A percentile compares a stretch with the other conserved stretches of the same genome.
Conservation (phyloP, 306 rosid genomes). For the Cicer pinnatifidum region DNA sequence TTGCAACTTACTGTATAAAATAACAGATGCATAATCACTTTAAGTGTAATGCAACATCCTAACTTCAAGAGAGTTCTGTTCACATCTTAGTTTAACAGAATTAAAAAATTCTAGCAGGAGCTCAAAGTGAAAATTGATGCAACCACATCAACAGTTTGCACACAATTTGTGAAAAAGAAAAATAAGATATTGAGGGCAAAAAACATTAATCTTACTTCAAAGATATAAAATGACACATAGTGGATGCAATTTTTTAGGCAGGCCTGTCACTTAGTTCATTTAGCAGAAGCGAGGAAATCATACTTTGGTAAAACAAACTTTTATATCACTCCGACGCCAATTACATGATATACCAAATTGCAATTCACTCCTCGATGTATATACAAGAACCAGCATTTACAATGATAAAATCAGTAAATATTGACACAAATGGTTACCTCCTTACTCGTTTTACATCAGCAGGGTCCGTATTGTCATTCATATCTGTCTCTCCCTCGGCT, state of each 20-base stretch:
- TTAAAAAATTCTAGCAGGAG: not conserved
- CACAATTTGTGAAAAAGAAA: not conserved
- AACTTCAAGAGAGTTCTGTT: conserved; percentile 26
- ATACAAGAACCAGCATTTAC: conserved; percentile 4
- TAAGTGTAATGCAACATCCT: not conserved
- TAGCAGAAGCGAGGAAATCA: conserved; percentile 28
- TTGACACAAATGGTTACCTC: conserved; percentile 65
- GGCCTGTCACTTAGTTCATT: conserved; percentile 31
- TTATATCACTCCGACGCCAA: conserved; percentile 13
- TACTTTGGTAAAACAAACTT: conserved; percentile 31
- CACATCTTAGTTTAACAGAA: conserved; percentile 19
- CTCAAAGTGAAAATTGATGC: conserved; percentile 33
- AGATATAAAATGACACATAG: conserved; percentile 17
- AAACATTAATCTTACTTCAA: conserved; percentile 22
- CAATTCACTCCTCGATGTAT: not conserved
- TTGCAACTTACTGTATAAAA: conserved; percentile 5
- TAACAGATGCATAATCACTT: conserved; percentile 25
- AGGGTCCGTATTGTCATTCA: conserved; percentile 65
- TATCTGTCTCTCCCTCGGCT: conserved; percentile 75
- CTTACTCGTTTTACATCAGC: conserved; percentile 86
- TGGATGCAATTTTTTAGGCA: conserved; percentile 30
- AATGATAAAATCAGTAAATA: conserved; percentile 33
- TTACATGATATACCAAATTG: conserved; percentile 36
- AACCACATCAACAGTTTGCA: conserved; percentile 26
- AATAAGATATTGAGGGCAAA: not conserved